Conservation (phyloP, 768 basidiomycete genomes). For the Melanogaster broomeanus region DNA sequence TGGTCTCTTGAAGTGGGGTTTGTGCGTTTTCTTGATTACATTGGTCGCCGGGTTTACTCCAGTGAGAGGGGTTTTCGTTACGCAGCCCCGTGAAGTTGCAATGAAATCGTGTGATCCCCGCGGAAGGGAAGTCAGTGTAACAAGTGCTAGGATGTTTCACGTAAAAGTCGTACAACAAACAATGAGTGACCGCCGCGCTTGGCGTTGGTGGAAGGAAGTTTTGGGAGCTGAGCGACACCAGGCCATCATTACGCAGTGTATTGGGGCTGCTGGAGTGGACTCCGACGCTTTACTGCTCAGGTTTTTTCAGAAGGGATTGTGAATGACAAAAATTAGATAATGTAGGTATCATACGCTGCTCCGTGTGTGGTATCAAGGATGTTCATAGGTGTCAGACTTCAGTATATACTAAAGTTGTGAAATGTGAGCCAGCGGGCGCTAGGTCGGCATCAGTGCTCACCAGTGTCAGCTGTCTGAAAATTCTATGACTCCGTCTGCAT, state of each 20-base stretch:
- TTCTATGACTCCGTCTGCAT: constrained; percentile 56
- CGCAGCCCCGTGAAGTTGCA: not conserved
- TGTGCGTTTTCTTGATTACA: not conserved
- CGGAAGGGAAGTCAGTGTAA: too few relatives aligned
- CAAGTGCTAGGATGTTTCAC: not conserved
- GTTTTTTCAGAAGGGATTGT: not conserved
- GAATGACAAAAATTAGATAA: not conserved
- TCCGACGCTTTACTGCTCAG: not conserved
- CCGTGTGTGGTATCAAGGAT: not conserved
- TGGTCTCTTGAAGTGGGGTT: not conserved
- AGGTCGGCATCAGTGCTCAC: constrained; percentile 3
- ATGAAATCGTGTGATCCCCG: too few relatives aligned
- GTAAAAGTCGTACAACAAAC: not conserved
- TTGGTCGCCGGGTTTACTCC: not conserved
- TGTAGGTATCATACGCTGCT: constrained; percentile 11
- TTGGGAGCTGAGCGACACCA: too few relatives aligned
- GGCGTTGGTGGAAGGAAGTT: too few relatives aligned
- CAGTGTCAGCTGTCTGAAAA: constrained; percentile 35
- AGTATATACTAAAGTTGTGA: not conserved
- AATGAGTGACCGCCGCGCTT: not conserved
- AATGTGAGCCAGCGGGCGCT: not conserved
- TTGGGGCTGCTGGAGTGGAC: too few relatives aligned
- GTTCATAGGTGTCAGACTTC: not conserved
- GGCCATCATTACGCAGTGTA: too few relatives aligned
- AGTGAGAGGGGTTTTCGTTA: constrained; percentile 19